Evolutionary conservation across 1,139 yeast species (phyloP).

Genomic region (Wickerhamomyces sp.): DNA sequence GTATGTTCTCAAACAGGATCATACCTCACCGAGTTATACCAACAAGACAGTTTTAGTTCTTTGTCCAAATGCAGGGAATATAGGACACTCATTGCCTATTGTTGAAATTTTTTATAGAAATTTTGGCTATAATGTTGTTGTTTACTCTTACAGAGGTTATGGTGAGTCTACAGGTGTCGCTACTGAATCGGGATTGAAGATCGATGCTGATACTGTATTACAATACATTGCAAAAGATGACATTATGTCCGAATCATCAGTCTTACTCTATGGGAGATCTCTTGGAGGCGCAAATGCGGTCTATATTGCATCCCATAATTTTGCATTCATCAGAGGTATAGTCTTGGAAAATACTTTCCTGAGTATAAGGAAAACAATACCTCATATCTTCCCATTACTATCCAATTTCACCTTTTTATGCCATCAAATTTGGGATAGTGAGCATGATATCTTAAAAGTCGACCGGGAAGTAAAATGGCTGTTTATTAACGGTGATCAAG

Average conservation of each 20-base stretch:
- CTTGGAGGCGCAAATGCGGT: constrained; percentile 95
- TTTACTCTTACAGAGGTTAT: constrained; percentile 89
- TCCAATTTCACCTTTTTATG: constrained; percentile 56
- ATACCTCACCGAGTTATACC: constrained; percentile 34
- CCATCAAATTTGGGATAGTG: constrained; percentile 83
- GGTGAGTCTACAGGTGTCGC: constrained; percentile 82
- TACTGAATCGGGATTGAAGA: constrained; percentile 71
- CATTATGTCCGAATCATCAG: constrained; percentile 44
- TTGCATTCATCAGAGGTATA: constrained; percentile 50
- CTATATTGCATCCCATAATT: constrained; percentile 62
- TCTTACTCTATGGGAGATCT: constrained; percentile 81
- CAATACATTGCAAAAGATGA: constrained; percentile 49
- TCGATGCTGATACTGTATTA: constrained; percentile 75
- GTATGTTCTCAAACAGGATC: constrained; percentile 45
- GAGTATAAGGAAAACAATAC: constrained; percentile 73
- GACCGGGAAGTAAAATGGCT: constrained; percentile 58
- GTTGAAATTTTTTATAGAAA: constrained; percentile 64
- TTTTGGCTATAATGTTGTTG: constrained; percentile 73
- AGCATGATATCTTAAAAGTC: constrained; percentile 47
- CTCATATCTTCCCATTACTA: constrained; percentile 72
- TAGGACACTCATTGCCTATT: constrained; percentile 86
- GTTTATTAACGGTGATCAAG: constrained; percentile 68
- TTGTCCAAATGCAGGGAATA: constrained; percentile 96
- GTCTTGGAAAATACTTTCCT: constrained; percentile 85
- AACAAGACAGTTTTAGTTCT: constrained; percentile 72